phyloP scores from a whole-genome alignment of 2,329 filamentous ascomycete species.

The Akanthomyces dipterigenus region DNA sequence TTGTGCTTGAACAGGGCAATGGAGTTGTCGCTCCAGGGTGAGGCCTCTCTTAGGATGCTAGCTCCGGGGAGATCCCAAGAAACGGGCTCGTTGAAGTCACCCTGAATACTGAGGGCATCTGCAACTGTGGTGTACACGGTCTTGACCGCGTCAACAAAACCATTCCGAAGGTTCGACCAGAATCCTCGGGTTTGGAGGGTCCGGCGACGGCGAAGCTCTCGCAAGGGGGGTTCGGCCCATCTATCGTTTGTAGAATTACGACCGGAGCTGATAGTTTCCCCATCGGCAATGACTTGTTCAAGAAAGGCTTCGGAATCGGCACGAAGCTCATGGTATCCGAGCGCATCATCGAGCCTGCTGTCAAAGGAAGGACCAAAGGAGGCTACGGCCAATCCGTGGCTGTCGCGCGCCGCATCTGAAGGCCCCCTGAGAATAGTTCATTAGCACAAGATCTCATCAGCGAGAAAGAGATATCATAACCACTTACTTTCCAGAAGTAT shows the following conservation, averaged over 20 bases:
- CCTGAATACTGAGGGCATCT: slow-evolving; percentile 13
- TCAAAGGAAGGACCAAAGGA: slow-evolving; percentile 23
- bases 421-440: not conserved
- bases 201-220: not conserved
- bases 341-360: slow-evolving; percentile 20
- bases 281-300: slow-evolving; percentile 9
- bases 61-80: slow-evolving; percentile 14
- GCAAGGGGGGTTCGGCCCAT: not conserved
- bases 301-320: slow-evolving; percentile 14
- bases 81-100: slow-evolving; percentile 17
- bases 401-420: not conserved
- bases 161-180: not conserved
- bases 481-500: slow-evolving; percentile 7
- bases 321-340: slow-evolving; percentile 18
- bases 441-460: not conserved
- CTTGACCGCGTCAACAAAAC: slow-evolving; percentile 5
- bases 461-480: no score
- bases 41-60: slow-evolving; percentile 17
- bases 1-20: slow-evolving; percentile 8
- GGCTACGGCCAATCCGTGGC: slow-evolving; percentile 20
- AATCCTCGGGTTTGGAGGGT: not conserved
- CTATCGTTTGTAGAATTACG: not conserved
- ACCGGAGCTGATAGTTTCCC: not conserved
- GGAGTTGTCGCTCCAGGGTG: slow-evolving; percentile 22
- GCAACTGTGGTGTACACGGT: slow-evolving; percentile 2